A percentile compares a stretch with the other conserved stretches of the same genome.
phyloP scores from a whole-genome alignment of 495 filamentous ascomycete species.

The Hypoxylon trugodes region DNA sequence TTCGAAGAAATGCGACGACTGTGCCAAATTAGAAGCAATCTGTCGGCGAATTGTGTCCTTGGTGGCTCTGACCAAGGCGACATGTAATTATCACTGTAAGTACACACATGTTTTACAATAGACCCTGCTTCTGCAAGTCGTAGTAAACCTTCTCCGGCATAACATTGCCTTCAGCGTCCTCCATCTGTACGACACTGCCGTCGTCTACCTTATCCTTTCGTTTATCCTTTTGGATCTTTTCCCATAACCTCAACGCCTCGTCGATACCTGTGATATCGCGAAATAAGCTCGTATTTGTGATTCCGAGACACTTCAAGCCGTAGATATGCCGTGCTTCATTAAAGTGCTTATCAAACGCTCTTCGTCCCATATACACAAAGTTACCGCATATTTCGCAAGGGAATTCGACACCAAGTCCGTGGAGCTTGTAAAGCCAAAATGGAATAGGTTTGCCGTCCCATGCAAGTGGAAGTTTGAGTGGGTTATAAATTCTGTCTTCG shows the following conservation, averaged over 20 bases:
- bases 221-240: slow-evolving; percentile 88
- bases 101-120: slow-evolving; percentile 57
- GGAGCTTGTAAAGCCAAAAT: slow-evolving; percentile 97
- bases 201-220: slow-evolving; percentile 76
- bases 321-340: slow-evolving; percentile 91
- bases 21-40: too few species aligned
- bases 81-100: not conserved
- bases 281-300: slow-evolving; percentile 92
- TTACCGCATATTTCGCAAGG: slow-evolving; percentile 97
- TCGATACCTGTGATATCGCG: slow-evolving; percentile 92
- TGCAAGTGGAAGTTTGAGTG: slow-evolving; percentile 90
- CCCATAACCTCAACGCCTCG: slow-evolving; percentile 87
- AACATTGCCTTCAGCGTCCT: slow-evolving; percentile 95
- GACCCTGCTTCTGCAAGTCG: slow-evolving; percentile 78
- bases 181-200: slow-evolving; percentile 95
- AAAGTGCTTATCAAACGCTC: slow-evolving; percentile 98
- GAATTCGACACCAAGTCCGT: slow-evolving; percentile 94
- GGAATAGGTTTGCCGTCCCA: slow-evolving; percentile 99
- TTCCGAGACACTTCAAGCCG: slow-evolving; percentile 90
- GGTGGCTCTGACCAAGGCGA: too few species aligned
- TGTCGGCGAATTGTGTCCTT: too few species aligned
- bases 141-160: slow-evolving; percentile 98
- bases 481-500: slow-evolving; percentile 93
- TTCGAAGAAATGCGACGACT: too few species aligned
- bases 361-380: slow-evolving; percentile 94